phyloP scores from a whole-genome alignment of 176 grass and related monocot genomes.

The Areca catechu region DNA sequence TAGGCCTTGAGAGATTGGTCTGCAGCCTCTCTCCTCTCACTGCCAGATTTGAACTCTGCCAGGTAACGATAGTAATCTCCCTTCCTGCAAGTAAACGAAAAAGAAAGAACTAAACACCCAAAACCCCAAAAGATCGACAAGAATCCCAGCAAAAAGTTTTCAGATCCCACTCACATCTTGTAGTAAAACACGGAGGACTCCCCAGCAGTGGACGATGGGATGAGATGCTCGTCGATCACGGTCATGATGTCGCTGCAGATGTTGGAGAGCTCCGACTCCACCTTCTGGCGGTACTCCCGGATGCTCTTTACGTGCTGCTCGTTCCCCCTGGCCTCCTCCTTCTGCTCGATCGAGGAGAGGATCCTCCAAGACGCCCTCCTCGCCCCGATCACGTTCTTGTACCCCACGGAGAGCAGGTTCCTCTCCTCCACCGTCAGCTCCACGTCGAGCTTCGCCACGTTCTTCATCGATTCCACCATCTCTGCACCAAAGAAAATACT shows the following conservation, averaged over 20 bases:
- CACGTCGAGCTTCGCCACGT: conserved; percentile 37
- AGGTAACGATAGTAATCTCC: conserved; percentile 65
- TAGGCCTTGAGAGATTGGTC: conserved; percentile 58
- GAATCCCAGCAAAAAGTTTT: neutral
- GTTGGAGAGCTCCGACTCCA: conserved; percentile 42
- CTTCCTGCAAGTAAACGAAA: conserved; percentile 40
- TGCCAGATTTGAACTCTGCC: conserved; percentile 41
- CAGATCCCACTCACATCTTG: conserved; percentile 39
- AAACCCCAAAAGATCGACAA: neutral
- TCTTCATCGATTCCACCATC: conserved; percentile 60
- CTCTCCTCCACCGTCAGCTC: conserved; percentile 51
- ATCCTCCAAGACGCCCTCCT: conserved; percentile 41
- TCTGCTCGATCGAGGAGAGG: conserved; percentile 39
- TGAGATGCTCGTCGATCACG: conserved; percentile 50
- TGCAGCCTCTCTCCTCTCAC: conserved; percentile 38
- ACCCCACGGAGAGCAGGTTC: conserved; percentile 55
- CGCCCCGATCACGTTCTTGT: conserved; percentile 46
- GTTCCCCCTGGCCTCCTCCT: conserved; percentile 46
- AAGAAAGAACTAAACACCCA: neutral
- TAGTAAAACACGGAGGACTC: conserved; percentile 60
- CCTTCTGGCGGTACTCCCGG: conserved; percentile 33
- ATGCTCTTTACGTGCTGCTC: conserved; percentile 29
- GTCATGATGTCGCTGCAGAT: conserved; percentile 45
- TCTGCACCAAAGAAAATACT: conserved; percentile 21
- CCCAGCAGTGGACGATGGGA: conserved; percentile 32